Percentiles rank a stretch among this genome's conserved stretches.
Conservation (phyloP, 2,329 filamentous ascomycete species). For the Paecilomyces variotii region DNA sequence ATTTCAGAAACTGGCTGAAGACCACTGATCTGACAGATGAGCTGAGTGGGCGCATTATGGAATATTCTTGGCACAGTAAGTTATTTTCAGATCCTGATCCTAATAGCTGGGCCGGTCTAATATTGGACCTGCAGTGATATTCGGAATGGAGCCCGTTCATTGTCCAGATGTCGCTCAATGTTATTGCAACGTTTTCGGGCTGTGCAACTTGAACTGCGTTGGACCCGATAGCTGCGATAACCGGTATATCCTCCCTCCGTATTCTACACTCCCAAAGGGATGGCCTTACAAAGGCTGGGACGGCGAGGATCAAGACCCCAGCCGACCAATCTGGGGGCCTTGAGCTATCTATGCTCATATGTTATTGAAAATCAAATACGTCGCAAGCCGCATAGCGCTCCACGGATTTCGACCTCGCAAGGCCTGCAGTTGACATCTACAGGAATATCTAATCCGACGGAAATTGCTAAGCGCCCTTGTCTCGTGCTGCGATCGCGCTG, state of each 20-base stretch:
- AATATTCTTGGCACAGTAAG: conserved; percentile 54
- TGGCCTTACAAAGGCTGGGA: conserved; percentile 55
- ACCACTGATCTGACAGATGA: conserved; percentile 41
- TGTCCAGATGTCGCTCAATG: conserved; percentile 56
- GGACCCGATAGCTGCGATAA: conserved; percentile 43
- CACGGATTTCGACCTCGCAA: neutral
- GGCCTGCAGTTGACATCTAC: neutral
- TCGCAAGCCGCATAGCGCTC: neutral
- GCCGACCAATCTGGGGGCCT: conserved; percentile 19
- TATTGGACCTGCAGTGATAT: conserved; percentile 41
- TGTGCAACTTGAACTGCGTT: conserved; percentile 44
- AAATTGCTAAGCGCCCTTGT: too few relatives aligned
- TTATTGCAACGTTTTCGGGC: conserved; percentile 59
- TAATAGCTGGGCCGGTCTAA: neutral
- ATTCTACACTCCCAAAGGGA: conserved; percentile 49
- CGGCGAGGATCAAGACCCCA: conserved; percentile 28
- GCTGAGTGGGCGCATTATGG: conserved; percentile 46
- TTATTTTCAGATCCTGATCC: conserved; percentile 7
- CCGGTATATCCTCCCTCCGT: conserved; percentile 53
- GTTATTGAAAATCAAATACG: neutral
- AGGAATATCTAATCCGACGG: neutral
- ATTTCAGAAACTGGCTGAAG: conserved; percentile 42
- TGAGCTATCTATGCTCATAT: conserved; percentile 5
- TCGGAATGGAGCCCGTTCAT: conserved; percentile 49
- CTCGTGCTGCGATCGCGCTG: too few relatives aligned